These are phyloP conservation scores for Saturnispora sanitii DNA, from an alignment of 805 yeast genomes.

Conservation along the genomic window DNA sequence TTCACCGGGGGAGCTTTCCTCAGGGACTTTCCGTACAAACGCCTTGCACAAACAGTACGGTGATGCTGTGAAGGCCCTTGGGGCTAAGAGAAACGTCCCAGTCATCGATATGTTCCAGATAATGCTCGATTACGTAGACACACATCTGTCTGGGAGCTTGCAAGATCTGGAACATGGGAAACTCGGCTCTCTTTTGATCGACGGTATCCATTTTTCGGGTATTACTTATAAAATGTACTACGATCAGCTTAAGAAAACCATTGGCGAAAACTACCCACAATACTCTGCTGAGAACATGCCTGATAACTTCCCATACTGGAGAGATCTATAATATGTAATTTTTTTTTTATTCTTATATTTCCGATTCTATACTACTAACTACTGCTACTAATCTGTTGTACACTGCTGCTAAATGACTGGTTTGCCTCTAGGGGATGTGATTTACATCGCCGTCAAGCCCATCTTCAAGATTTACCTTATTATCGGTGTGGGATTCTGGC, in stretches of 20 bases:
- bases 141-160: constrained; percentile 2
- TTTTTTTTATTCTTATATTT: no score
- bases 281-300: constrained; percentile 15
- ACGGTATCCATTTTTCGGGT: constrained; percentile 39
- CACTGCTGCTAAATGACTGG: background rate
- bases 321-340: no score
- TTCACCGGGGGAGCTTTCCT: constrained; percentile 26
- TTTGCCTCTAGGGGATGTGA: constrained; percentile 46
- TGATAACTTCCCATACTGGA: constrained; percentile 19
- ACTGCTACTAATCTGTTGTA: no score
- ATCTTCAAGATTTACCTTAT: constrained; percentile 72
- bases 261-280: constrained; percentile 27
- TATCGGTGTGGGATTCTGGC: constrained; percentile 52
- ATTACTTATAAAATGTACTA: constrained; percentile 31
- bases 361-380: no score
- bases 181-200: constrained; percentile 23
- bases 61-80: constrained; percentile 31
- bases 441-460: constrained; percentile 76
- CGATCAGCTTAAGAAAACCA: constrained; percentile 24
- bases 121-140: constrained; percentile 7
- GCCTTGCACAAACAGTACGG: constrained; percentile 38
- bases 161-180: constrained; percentile 4
- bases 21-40: constrained; percentile 37
- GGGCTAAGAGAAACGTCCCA: constrained; percentile 34
- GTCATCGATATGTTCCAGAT: constrained; percentile 32